Conservation (phyloP, 225 moss, liverwort and hornwort species). For the Takakia lepidozioides region DNA sequence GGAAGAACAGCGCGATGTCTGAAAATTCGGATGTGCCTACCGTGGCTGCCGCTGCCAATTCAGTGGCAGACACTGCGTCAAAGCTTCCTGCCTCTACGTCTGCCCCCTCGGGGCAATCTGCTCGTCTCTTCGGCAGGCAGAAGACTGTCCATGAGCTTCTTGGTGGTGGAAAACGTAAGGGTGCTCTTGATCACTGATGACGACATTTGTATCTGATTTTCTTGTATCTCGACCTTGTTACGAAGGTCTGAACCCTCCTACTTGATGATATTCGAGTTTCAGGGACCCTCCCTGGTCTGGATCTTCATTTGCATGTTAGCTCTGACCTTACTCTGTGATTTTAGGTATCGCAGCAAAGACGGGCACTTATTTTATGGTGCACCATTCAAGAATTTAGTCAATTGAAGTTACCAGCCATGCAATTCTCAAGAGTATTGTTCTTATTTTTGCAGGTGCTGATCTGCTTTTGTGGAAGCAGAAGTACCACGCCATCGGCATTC, state of each 20-base stretch:
- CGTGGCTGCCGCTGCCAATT: constrained; percentile 19
- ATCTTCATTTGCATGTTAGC: too few species aligned
- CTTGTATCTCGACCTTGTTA: too few species aligned
- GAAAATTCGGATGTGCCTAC: constrained; percentile 10
- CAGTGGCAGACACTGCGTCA: constrained; percentile 37
- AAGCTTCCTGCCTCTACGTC: constrained; percentile 53
- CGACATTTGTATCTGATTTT: too few species aligned
- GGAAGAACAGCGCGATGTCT: too few species aligned
- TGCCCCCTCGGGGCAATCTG: constrained; percentile 10
- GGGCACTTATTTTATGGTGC: too few species aligned
- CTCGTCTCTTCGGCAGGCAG: constrained; percentile 49
- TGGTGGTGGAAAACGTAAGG: constrained; percentile 68
- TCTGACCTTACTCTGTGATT: background rate
- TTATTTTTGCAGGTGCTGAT: constrained; percentile 66
- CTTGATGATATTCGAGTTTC: too few species aligned
- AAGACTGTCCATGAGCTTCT: constrained; percentile 57
- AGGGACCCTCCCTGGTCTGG: too few species aligned
- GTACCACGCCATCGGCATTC: constrained; percentile 39
- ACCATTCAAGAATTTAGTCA: too few species aligned
- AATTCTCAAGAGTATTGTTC: too few species aligned
- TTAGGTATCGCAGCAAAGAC: background rate
- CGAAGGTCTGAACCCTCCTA: background rate
- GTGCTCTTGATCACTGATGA: background rate
- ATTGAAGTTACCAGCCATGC: too few species aligned
- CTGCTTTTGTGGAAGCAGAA: constrained; percentile 69